A percentile compares a stretch with the other conserved stretches of the same genome.
These are phyloP conservation scores for Aphanomyces invadans DNA, from an alignment of 352 stramenopile genomes.

Conservation along the genomic window DNA sequence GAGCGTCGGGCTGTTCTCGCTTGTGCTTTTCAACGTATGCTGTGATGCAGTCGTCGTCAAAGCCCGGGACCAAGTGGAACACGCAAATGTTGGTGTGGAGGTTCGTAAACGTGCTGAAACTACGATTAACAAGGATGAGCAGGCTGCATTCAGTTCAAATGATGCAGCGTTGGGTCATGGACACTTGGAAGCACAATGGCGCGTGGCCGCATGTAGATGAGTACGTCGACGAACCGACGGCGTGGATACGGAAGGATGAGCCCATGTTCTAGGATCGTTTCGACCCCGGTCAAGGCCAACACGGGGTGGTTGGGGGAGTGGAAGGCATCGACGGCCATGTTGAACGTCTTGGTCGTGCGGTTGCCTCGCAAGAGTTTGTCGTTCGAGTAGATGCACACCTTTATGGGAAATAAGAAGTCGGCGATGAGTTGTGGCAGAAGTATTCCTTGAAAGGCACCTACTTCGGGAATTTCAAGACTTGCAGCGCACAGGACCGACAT, in stretches of 20 bases:
- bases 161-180: neutral
- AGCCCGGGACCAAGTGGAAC: constrained; percentile 85
- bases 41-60: constrained; percentile 81
- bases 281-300: constrained; percentile 90
- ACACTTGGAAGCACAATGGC: no score
- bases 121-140: no score
- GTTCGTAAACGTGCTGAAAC: constrained; percentile 83
- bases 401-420: constrained; percentile 35
- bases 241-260: constrained; percentile 84
- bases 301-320: constrained; percentile 94
- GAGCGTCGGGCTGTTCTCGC: constrained; percentile 35
- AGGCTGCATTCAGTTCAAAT: neutral
- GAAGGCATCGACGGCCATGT: constrained; percentile 91
- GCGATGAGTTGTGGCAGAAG: constrained; percentile 31
- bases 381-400: constrained; percentile 94
- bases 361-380: constrained; percentile 93
- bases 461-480: constrained; percentile 69
- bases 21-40: constrained; percentile 46
- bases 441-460: no score
- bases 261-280: constrained; percentile 86
- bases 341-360: constrained; percentile 94
- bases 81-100: constrained; percentile 91
- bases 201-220: no score
- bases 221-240: no score
- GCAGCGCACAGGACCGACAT: constrained; percentile 87